These are phyloP conservation scores for Xylaria sp. DNA, from an alignment of 2,329 filamentous ascomycete species.

Conservation along the genomic window DNA sequence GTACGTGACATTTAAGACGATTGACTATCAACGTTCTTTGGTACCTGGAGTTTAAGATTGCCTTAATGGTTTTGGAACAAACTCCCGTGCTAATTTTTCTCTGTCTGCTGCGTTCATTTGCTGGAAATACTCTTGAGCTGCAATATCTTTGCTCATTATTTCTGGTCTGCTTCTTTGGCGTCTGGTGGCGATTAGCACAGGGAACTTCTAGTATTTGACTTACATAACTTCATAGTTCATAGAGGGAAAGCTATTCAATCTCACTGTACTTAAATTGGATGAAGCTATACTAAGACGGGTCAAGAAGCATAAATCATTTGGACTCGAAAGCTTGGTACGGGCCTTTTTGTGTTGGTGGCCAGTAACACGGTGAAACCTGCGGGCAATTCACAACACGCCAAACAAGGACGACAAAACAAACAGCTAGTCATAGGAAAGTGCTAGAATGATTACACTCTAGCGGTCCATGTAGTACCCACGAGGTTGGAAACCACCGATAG, in stretches of 20 bases:
- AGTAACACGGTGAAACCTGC: conserved; percentile 1
- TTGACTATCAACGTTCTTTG: background rate
- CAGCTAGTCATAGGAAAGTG: background rate
- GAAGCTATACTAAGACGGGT: background rate
- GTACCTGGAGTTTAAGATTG: background rate
- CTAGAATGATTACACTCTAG: background rate
- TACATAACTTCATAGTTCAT: too few relatives aligned
- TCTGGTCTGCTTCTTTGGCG: background rate
- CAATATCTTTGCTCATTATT: background rate
- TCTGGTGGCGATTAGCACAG: background rate
- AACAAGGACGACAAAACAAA: background rate
- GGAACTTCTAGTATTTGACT: too few relatives aligned
- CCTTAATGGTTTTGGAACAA: background rate
- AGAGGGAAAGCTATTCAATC: background rate
- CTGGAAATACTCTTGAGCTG: background rate
- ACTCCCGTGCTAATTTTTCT: background rate
- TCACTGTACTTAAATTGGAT: too few relatives aligned
- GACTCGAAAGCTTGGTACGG: background rate
- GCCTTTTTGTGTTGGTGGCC: background rate
- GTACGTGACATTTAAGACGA: background rate
- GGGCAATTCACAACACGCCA: background rate
- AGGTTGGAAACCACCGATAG: background rate
- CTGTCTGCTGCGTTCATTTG: background rate
- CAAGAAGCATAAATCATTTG: background rate
- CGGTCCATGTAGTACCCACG: background rate